Percentiles rank a stretch among this genome's conserved stretches.
Evolutionary conservation across 2,329 filamentous ascomycete species (phyloP).

Genomic region (Colletotrichum melonis): DNA sequence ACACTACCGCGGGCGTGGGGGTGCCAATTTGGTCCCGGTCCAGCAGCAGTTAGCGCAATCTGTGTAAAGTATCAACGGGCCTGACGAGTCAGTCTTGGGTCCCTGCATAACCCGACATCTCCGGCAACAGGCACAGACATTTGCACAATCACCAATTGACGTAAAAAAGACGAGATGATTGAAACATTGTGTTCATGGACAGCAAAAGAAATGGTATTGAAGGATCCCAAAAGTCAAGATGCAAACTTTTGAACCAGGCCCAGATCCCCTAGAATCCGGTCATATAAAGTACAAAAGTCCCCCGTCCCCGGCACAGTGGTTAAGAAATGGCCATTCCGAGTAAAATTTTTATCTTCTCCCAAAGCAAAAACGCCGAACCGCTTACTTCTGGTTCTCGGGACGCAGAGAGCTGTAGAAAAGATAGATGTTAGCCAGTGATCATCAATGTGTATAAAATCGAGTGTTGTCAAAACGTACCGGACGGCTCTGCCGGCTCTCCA

Average conservation of each 20-base stretch:
- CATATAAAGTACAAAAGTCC: conserved; percentile 49
- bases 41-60: not conserved
- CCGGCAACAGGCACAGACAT: not conserved
- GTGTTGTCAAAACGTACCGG: conserved; percentile 64
- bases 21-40: not conserved
- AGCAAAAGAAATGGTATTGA: conserved; percentile 35
- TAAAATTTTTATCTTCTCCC: conserved; percentile 23
- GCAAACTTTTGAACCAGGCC: conserved; percentile 39
- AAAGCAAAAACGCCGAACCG: conserved; percentile 26
- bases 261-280: conserved; percentile 43
- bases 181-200: conserved; percentile 3
- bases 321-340: conserved; percentile 32
- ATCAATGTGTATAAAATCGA: not conserved
- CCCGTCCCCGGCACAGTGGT: conserved; percentile 32
- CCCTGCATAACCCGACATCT: conserved; percentile 3
- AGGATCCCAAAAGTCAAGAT: conserved; percentile 36
- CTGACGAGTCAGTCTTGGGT: conserved; percentile 4
- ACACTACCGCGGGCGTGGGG: not conserved
- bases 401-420: conserved; percentile 71
- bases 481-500: conserved; percentile 99
- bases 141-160: not conserved
- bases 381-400: conserved; percentile 87
- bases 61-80: not conserved
- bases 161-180: not conserved
- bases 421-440: conserved; percentile 37